Percentiles rank a stretch among this genome's conserved stretches.
phyloP scores from a whole-genome alignment of 768 basidiomycete species.

The Termitomyces titanicus region DNA sequence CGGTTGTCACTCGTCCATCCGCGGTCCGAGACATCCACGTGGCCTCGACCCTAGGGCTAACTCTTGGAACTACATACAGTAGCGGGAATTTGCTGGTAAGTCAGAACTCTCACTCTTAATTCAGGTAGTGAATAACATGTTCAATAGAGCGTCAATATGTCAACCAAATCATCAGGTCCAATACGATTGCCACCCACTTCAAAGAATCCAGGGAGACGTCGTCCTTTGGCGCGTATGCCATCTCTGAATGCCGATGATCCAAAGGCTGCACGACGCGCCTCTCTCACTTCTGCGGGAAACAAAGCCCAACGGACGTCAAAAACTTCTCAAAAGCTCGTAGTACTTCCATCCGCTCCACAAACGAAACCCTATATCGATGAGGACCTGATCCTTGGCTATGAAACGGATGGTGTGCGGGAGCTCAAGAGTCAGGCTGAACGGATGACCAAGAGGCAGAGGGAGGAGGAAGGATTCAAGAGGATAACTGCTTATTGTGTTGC shows the following conservation, averaged over 20 bases:
- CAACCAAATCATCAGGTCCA: conserved; percentile 7
- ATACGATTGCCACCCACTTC: conserved; percentile 22
- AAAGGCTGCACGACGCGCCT: conserved; percentile 30
- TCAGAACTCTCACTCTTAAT: neutral
- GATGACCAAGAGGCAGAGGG: conserved; percentile 84
- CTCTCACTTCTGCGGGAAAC: conserved; percentile 34
- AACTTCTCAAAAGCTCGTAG: conserved; percentile 86
- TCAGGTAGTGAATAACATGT: neutral
- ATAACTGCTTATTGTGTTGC: conserved; percentile 90
- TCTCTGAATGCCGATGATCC: conserved; percentile 20
- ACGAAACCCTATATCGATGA: conserved; percentile 64
- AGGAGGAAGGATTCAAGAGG: conserved; percentile 75
- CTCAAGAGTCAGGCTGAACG: conserved; percentile 84
- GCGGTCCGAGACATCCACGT: too few relatives aligned
- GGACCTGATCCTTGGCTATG: conserved; percentile 55
- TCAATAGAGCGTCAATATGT: neutral
- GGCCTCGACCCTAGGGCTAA: too few relatives aligned
- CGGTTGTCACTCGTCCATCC: too few relatives aligned
- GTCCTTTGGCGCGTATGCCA: conserved; percentile 26
- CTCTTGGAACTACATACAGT: too few relatives aligned
- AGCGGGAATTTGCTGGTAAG: too few relatives aligned
- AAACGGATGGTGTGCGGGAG: conserved; percentile 68
- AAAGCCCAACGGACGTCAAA: conserved; percentile 83
- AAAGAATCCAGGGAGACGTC: conserved; percentile 25
- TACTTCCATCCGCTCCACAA: conserved; percentile 87